Base-by-base conservation (phyloP, 78 protist species). In the Cavenderia fasciculata region DNA sequence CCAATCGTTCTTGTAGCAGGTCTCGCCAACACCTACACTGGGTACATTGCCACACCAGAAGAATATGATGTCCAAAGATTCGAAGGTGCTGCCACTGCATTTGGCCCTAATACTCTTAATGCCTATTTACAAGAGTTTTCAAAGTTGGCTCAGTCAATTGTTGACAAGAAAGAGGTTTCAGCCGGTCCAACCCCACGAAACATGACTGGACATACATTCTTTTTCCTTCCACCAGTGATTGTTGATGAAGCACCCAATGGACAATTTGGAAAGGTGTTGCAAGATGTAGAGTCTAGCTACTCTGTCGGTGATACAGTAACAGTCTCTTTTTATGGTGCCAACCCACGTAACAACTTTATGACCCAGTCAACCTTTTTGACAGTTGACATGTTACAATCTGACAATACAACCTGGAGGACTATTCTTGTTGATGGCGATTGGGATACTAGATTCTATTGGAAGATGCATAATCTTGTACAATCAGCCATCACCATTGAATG, bases 41-140 rank as follows among this genome's bases (percentile, higher is more conserved):
- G 87, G 52, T 94, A 94, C 72, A 72, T 86, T 57, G 82, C 96
- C 29, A 94, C 96, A 62, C 51, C 27, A 10, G 94, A 89, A 46
- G 96, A 94, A 61, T 94, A 85, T 65, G 82, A 85, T 59, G 86
- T 71, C 25, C 94, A 89, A 74, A 69, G 95, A 71, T 94, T 91
- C 82, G 96, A 94, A 49, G 96, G 65, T 33, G 96, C 96, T 2
- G 77, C 94, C 16, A 94, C 96, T 47, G 49, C 76, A 34, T 86
- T 74, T 41, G 96, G 96, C 19, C 96, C 96, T 65, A 65, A 66
- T 51, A 93, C 94, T 0, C 65, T 86, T 1, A 71, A 65, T 34
- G 93, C 92, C 23, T 93, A 93, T 82, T 75, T 57, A 51, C 92
- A 85, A 54, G 95, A 85, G 54, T 86, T 74, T 89, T 49, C 61